Conservation (phyloP, 129 eudicot species). For the Solidago caesia region DNA sequence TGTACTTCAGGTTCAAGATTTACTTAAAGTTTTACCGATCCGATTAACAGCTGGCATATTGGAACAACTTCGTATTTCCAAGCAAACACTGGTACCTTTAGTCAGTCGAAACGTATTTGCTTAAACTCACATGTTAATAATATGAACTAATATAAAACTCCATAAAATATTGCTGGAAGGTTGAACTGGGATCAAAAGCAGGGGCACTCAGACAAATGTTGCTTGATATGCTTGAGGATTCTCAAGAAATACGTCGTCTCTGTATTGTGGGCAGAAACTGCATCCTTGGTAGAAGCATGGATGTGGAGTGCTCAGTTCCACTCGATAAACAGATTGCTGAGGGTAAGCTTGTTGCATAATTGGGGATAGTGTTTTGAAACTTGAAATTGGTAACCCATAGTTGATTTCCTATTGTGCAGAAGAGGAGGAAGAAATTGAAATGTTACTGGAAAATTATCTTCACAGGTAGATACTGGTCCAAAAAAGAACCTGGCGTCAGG, state of each 20-base stretch:
- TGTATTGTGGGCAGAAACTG: slow-evolving; percentile 95
- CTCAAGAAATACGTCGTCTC: slow-evolving; percentile 86
- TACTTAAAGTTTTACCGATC: slow-evolving; percentile 89
- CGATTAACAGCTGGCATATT: slow-evolving; percentile 76
- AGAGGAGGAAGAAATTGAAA: slow-evolving; percentile 99
- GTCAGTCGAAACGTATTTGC: neutral
- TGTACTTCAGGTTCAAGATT: slow-evolving; percentile 69
- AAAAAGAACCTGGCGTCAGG: too few relatives aligned
- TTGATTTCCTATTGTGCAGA: slow-evolving; percentile 47
- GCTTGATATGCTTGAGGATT: slow-evolving; percentile 95
- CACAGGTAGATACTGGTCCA: slow-evolving; percentile 51
- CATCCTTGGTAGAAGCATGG: slow-evolving; percentile 46
- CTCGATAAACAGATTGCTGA: slow-evolving; percentile 87
- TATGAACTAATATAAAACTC: slow-evolving; percentile 16
- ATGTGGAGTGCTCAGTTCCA: slow-evolving; percentile 74
- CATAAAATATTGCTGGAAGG: slow-evolving; percentile 41
- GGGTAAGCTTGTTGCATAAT: slow-evolving; percentile 46
- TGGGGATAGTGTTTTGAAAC: slow-evolving; percentile 2
- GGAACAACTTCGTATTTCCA: slow-evolving; percentile 94
- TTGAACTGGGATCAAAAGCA: slow-evolving; percentile 87
- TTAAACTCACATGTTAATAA: slow-evolving; percentile 1
- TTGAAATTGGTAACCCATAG: neutral
- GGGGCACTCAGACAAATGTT: slow-evolving; percentile 96
- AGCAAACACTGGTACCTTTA: slow-evolving; percentile 77
- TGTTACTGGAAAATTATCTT: slow-evolving; percentile 94